Evolutionary conservation across 768 basidiomycete genomes (phyloP), one percentile per base, ranked within the genome.

Genomic region (Trametopsis cervina): DNA sequence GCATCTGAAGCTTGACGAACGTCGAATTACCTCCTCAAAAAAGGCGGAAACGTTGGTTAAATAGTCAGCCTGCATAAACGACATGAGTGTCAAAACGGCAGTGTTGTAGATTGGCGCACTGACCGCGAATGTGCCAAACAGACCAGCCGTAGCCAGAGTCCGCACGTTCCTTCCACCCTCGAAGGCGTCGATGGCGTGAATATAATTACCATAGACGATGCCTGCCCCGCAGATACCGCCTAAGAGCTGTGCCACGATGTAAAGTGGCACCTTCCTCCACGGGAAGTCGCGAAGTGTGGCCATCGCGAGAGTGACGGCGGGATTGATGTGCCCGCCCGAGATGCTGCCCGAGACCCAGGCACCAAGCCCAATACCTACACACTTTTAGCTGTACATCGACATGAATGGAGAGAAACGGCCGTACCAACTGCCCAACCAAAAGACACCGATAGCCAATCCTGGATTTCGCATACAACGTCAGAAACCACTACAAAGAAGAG

Each of bases 191-290:
- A 88, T 80, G 11, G 81, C 83, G 60, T 80, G 77, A 56, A 76
- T 74, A 57, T 83, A 86, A 55, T 81, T 80, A 5, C 69, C 82
- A 53, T 85, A 85, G 26, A 79, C 62, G 33, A 80, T 57, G 1
- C 73, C 74, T 13, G 75, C 76, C n/a, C 81, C 85, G 41, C 74
- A 68, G 29, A 83, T 56, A 2, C 64, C 83, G 21, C 84, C 85
- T 40, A 85, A 58, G 15, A 82, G 48, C 60, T 87, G 85, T 0
- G 81, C 74, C 39, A 78, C 56, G 41, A 84, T 74, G 60, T 81
- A 89, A 23, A 57, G 71, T 0, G 89, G 89, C 0, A 89, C 89
- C 61, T 91, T 90, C 52, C 72, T 73, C 83, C 84, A 85, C 1
- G 89, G 85, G 63, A 91, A 90, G 41, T 72, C 74, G 53, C 88